Percentiles rank a stretch among this genome's conserved stretches.
Evolutionary conservation across 1,284 basidiomycete species (phyloP).

Genomic region (Stereum hirsutum): DNA sequence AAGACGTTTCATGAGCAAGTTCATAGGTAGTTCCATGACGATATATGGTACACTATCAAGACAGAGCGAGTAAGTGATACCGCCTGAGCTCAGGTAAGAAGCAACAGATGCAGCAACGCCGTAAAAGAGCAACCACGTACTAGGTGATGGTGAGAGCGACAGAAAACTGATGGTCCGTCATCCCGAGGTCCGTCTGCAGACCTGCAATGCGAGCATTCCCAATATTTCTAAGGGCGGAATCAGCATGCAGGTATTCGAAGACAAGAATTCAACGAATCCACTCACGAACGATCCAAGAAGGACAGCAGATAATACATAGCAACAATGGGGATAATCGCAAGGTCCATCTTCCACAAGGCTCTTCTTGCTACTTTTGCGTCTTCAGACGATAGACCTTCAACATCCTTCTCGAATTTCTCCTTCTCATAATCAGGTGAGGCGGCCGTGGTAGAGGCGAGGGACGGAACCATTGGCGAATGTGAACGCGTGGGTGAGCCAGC

Average conservation of each 20-base stretch:
- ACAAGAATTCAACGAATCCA: background rate
- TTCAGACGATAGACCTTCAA: too few species aligned
- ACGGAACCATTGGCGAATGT: too few species aligned
- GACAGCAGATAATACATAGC: constrained; percentile 36
- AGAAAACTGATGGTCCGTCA: constrained; percentile 34
- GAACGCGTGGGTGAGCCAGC: too few species aligned
- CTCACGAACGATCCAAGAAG: background rate
- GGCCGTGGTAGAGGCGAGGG: too few species aligned
- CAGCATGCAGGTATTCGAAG: constrained; percentile 12
- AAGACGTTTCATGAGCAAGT: constrained; percentile 44
- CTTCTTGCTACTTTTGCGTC: too few species aligned
- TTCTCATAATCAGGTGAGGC: too few species aligned
- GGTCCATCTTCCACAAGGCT: constrained; percentile 31
- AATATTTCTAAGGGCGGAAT: constrained; percentile 32
- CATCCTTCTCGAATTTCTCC: too few species aligned
- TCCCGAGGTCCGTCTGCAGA: constrained; percentile 39
- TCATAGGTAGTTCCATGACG: constrained; percentile 48
- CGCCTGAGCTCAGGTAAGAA: background rate
- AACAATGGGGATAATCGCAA: constrained; percentile 36
- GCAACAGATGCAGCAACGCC: background rate
- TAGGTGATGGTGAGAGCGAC: constrained; percentile 12
- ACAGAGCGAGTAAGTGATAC: background rate
- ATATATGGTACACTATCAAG: constrained; percentile 41
- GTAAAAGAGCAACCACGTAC: constrained; percentile 8
- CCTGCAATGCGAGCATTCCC: constrained; percentile 54